Conservation (phyloP, 1,139 yeast species). For the Saccharomyces hybrid region DNA sequence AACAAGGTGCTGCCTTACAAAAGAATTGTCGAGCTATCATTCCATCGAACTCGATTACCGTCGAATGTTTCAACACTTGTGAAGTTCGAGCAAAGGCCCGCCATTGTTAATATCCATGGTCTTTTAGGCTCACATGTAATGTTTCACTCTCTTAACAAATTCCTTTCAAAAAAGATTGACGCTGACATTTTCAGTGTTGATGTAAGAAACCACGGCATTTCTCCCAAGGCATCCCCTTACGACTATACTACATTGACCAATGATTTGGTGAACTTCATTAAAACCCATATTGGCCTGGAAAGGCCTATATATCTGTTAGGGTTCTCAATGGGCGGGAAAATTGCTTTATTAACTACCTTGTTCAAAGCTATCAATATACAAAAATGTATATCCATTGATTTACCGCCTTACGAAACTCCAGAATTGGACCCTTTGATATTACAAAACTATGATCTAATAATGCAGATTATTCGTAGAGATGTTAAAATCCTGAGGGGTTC, state of each 20-base stretch:
- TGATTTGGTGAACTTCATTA: slow-evolving; percentile 35
- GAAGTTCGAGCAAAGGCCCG: slow-evolving; percentile 11
- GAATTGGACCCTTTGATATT: slow-evolving; percentile 15
- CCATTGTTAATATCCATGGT: slow-evolving; percentile 28
- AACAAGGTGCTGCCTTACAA: slow-evolving; percentile 3
- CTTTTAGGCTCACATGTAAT: slow-evolving; percentile 23
- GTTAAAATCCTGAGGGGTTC: slow-evolving; percentile 21
- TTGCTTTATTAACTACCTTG: slow-evolving; percentile 24
- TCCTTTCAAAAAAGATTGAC: slow-evolving; percentile 32
- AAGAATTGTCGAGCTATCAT: slow-evolving; percentile 19
- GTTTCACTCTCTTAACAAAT: slow-evolving; percentile 21
- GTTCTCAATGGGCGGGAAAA: slow-evolving; percentile 30
- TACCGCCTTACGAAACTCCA: slow-evolving; percentile 27
- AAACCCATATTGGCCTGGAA: slow-evolving; percentile 12
- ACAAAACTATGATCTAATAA: slow-evolving; percentile 17
- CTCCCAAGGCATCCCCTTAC: slow-evolving; percentile 40
- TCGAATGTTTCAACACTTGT: not conserved
- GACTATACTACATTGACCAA: slow-evolving; percentile 38
- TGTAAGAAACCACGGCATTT: slow-evolving; percentile 47
- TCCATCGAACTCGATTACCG: slow-evolving; percentile 10
- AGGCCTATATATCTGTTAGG: slow-evolving; percentile 26
- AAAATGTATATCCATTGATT: slow-evolving; percentile 26
- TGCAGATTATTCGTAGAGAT: slow-evolving; percentile 17
- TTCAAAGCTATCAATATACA: slow-evolving; percentile 13
- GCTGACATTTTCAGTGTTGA: slow-evolving; percentile 38